Evolutionary conservation across 176 grass and related monocot genomes (phyloP), one percentile per base, ranked within the genome.

Genomic region (Melocanna baccifera): DNA sequence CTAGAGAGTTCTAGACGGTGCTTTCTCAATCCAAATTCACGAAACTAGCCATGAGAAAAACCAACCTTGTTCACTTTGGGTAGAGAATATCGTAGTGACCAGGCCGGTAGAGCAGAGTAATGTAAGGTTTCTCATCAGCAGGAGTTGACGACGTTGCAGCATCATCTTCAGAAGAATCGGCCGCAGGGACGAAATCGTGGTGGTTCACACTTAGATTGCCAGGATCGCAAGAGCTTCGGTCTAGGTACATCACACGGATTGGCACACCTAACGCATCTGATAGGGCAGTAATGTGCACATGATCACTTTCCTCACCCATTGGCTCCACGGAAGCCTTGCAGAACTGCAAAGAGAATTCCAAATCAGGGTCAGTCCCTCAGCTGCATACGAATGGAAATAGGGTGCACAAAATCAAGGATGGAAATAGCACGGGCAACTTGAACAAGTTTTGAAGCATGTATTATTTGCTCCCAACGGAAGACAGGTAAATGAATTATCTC

Each of bases 1-100:
- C 53, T 84, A 81, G 58, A 89, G 74, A 26, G 59, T 75, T 83
- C 80, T 80, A 30, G 52, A 76, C 64, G 85, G 28, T 69, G 50
- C 40, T 78, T 71, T 40, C 56, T 39, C 57, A 57, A 46, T 9
- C 67, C 22, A 5, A 80, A 56, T 65, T 67, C 81, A 83, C 7
- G 22, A 46, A 63, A 75, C 65, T 82, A 66, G 8, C 37, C 67
- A 87, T 52, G 36, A 67, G 25, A 48, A 71, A 81, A 89, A 77
- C 14, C 48, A 73, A 55, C 26, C 52, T 76, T 69, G 48, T 75
- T 71, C 89, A 99, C 74, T 94, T 94, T 47, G 91, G 89, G 75
- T 99, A 99, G 40, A 99, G 84, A 46, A 99, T 99, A 76, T 99
- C 96, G 11, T 99, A 99, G 75, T 99, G 96, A 73, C 96, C 96